Evolutionary conservation across 768 basidiomycete species (phyloP).

Genomic region (Cystofilobasidium capitatum): DNA sequence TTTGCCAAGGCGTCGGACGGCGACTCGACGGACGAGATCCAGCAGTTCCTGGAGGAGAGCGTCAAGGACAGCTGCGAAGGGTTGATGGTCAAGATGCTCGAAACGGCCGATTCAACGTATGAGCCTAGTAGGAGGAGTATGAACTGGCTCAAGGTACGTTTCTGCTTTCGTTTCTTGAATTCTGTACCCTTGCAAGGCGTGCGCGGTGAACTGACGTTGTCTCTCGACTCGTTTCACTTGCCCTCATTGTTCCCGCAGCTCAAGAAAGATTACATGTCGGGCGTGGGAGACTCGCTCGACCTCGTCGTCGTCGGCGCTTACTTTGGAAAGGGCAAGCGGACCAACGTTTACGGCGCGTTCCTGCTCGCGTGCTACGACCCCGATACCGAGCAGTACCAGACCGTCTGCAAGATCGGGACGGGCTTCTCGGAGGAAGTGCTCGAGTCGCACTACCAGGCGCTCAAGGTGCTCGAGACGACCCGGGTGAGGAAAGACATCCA

Average conservation of each 20-base stretch:
- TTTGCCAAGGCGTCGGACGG: constrained; percentile 88
- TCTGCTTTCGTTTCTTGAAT: neutral
- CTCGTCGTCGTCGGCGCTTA: constrained; percentile 96
- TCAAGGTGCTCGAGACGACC: constrained; percentile 45
- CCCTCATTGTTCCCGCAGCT: constrained; percentile 48
- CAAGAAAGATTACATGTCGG: constrained; percentile 96
- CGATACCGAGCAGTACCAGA: constrained; percentile 88
- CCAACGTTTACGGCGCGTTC: constrained; percentile 95
- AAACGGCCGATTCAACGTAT: constrained; percentile 81
- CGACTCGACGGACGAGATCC: constrained; percentile 85
- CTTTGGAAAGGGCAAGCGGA: constrained; percentile 95
- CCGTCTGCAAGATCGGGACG: constrained; percentile 98
- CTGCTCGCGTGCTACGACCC: constrained; percentile 92
- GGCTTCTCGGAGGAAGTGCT: constrained; percentile 91
- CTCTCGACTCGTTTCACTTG: neutral
- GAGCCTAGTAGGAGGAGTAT: constrained; percentile 91
- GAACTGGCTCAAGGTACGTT: constrained; percentile 87
- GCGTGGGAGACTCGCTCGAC: constrained; percentile 93
- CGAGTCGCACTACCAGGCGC: constrained; percentile 64
- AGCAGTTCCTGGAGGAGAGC: constrained; percentile 85
- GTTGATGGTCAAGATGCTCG: constrained; percentile 98
- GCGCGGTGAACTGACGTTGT: neutral
- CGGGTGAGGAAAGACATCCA: constrained; percentile 79
- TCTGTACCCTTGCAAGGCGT: too few relatives aligned
- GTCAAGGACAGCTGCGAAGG: constrained; percentile 98